These are phyloP conservation scores for Scheffersomyces quercinus DNA, from an alignment of 1,139 yeast species.

Conservation along the genomic window DNA sequence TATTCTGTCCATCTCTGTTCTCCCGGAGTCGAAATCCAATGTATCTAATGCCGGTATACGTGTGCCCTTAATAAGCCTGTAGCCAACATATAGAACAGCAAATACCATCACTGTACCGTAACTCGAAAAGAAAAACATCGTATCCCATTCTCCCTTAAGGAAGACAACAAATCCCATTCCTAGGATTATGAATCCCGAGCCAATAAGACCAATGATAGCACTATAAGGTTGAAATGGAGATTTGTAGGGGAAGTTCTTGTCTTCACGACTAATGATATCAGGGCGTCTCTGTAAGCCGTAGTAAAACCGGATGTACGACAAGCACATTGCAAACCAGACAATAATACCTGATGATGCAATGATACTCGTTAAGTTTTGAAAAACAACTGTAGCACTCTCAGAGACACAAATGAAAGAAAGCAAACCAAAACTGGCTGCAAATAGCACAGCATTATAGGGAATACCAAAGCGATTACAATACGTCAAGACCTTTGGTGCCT, in stretches of 20 bases:
- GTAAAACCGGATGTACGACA: conserved; percentile 70
- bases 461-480: conserved; percentile 66
- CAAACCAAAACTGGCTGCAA: conserved; percentile 61
- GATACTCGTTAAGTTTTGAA: conserved; percentile 62
- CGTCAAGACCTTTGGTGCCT: conserved; percentile 63
- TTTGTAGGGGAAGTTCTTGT: conserved; percentile 70
- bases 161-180: conserved; percentile 74
- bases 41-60: conserved; percentile 62
- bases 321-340: conserved; percentile 82
- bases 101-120: conserved; percentile 66
- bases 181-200: conserved; percentile 55
- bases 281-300: conserved; percentile 67
- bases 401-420: conserved; percentile 62
- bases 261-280: conserved; percentile 63
- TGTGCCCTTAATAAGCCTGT: conserved; percentile 57
- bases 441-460: conserved; percentile 69
- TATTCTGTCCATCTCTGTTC: conserved; percentile 70
- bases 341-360: conserved; percentile 71
- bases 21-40: conserved; percentile 74
- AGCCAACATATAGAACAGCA: conserved; percentile 52
- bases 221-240: conserved; percentile 78
- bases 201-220: conserved; percentile 66
- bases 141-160: conserved; percentile 60
- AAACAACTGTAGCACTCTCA: conserved; percentile 61
- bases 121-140: conserved; percentile 63